Conservation (phyloP, 495 filamentous ascomycete genomes). For the Cryomyces antarcticus region DNA sequence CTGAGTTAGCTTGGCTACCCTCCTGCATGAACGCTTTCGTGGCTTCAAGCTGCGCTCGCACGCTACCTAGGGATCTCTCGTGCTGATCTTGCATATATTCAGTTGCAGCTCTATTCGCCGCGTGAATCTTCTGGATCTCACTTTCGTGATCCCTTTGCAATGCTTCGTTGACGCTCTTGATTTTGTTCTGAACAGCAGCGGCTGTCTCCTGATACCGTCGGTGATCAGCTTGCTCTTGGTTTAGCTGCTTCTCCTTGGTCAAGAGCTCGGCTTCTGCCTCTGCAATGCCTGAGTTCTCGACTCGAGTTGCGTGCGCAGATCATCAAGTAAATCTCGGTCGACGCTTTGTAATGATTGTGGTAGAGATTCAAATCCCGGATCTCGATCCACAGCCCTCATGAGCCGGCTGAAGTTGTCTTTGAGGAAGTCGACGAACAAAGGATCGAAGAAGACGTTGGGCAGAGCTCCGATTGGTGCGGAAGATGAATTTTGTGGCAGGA, state of each 20-base stretch:
- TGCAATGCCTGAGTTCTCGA: slow-evolving; percentile 49
- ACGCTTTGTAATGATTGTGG: slow-evolving; percentile 22
- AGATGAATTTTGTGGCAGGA: slow-evolving; percentile 48
- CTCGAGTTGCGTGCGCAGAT: slow-evolving; percentile 54
- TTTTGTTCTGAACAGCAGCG: slow-evolving; percentile 38
- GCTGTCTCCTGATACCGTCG: slow-evolving; percentile 48
- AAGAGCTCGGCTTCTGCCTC: slow-evolving; percentile 46
- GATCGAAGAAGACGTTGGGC: slow-evolving; percentile 73
- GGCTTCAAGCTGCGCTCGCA: slow-evolving; percentile 2
- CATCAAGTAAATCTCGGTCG: slow-evolving; percentile 39
- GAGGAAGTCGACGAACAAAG: slow-evolving; percentile 77
- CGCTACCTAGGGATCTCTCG: slow-evolving; percentile 2
- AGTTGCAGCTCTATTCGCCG: slow-evolving; percentile 11
- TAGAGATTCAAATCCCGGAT: slow-evolving; percentile 68
- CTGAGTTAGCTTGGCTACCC: slow-evolving; percentile 8
- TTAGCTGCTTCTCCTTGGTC: slow-evolving; percentile 45
- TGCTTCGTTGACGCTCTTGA: slow-evolving; percentile 48
- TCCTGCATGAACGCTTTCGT: slow-evolving; percentile 9
- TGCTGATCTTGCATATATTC: slow-evolving; percentile 28
- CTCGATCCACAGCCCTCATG: slow-evolving; percentile 71
- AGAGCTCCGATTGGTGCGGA: slow-evolving; percentile 34
- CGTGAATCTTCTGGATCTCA: slow-evolving; percentile 20
- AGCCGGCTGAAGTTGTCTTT: slow-evolving; percentile 88
- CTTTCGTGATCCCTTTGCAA: slow-evolving; percentile 50
- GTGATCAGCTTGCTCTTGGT: slow-evolving; percentile 60